phyloP scores from a whole-genome alignment of 805 yeast species.

The Pichia ethanolica region DNA sequence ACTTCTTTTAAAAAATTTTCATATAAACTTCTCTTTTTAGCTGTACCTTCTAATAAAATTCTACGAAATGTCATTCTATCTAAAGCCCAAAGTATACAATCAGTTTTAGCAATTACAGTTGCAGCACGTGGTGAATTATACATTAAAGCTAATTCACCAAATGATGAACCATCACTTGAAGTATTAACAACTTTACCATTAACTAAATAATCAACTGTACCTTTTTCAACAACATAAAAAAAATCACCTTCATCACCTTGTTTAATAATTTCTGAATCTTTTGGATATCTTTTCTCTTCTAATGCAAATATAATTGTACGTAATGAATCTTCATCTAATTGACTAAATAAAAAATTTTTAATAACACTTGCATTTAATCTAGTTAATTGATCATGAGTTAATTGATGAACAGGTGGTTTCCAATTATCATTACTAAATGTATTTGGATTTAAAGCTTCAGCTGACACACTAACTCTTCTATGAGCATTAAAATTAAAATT shows the following conservation, averaged over 20 bases:
- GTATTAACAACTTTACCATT: slow-evolving; percentile 63
- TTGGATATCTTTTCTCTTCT: slow-evolving; percentile 55
- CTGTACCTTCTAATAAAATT: slow-evolving; percentile 83
- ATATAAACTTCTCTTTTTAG: slow-evolving; percentile 83
- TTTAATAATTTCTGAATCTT: slow-evolving; percentile 60
- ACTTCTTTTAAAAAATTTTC: slow-evolving; percentile 84
- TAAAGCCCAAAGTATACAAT: slow-evolving; percentile 80
- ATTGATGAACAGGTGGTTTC: slow-evolving; percentile 64
- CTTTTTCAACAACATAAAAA: slow-evolving; percentile 80
- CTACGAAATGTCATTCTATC: slow-evolving; percentile 91
- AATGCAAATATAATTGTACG: slow-evolving; percentile 78
- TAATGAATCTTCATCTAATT: slow-evolving; percentile 70
- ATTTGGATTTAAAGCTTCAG: slow-evolving; percentile 78
- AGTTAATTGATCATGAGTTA: slow-evolving; percentile 53
- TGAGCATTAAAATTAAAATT: slow-evolving; percentile 44
- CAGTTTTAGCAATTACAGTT: slow-evolving; percentile 69
- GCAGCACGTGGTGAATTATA: slow-evolving; percentile 98
- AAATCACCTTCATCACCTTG: slow-evolving; percentile 96
- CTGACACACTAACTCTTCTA: slow-evolving; percentile 85
- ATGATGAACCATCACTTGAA: slow-evolving; percentile 81
- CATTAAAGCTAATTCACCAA: slow-evolving; percentile 96
- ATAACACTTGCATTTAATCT: slow-evolving; percentile 67
- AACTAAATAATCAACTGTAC: slow-evolving; percentile 74
- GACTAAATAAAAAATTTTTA: slow-evolving; percentile 77
- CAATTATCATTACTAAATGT: slow-evolving; percentile 59